Evolutionary conservation across 176 grass and related monocot genomes (phyloP).

Genomic region (Carex cristatella): DNA sequence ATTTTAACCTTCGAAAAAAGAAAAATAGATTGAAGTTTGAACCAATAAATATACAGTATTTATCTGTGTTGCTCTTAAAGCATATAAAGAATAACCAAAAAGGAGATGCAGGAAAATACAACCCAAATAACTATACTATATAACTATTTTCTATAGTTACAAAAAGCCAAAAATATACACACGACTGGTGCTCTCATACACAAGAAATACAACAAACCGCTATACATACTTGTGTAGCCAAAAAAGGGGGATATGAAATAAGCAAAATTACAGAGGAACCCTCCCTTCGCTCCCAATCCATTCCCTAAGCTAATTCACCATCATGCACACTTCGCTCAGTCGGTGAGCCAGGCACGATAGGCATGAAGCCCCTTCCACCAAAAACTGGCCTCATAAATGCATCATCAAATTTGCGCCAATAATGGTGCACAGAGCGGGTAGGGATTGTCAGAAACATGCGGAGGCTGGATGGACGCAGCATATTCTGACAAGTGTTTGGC

Average conservation of each 20-base stretch:
- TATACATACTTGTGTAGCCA: not conserved
- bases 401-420: slow-evolving; percentile 89
- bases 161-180: not conserved
- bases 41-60: not conserved
- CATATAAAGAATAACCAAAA: not conserved
- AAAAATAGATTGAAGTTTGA: not conserved
- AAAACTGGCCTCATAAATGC: slow-evolving; percentile 73
- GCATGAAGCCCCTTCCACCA: slow-evolving; percentile 74
- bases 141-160: not conserved
- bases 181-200: not conserved
- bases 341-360: slow-evolving; percentile 52
- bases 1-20: not conserved
- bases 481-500: slow-evolving; percentile 20
- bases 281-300: not conserved
- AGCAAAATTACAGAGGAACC: not conserved
- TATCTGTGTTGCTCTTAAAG: not conserved
- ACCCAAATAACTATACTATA: not conserved
- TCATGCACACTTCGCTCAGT: slow-evolving; percentile 42
- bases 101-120: not conserved
- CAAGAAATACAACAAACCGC: not conserved
- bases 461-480: slow-evolving; percentile 52
- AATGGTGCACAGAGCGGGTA: slow-evolving; percentile 63
- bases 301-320: slow-evolving; percentile 13
- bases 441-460: slow-evolving; percentile 52
- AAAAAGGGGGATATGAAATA: not conserved